Base-by-base conservation (phyloP, 306 rosid species). In the Inga oerstediana region DNA sequence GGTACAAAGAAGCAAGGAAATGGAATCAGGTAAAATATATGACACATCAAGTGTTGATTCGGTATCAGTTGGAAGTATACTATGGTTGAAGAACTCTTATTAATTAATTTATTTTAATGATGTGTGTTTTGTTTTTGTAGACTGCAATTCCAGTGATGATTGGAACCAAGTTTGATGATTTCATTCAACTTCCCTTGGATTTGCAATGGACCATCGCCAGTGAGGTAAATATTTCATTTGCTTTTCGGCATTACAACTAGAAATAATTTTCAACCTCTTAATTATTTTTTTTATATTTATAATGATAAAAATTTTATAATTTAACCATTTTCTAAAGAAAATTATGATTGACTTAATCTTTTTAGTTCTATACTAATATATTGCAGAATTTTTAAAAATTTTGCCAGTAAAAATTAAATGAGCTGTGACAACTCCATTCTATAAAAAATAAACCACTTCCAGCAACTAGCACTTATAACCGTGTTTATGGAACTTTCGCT, bases 111-210 rank as follows among this genome's bases (percentile, higher is more conserved):
- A 72, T 82, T 65, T 82, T 11, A 15, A 30, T 72, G 52, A 5
- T 72, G 61, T 74, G 35, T 74, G 43, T 16, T 16, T 45, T 69
- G 22, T 48, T 80, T 86, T 83, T 86, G 81, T 48, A 96, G 99
- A 88, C 94, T 2, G 98, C 97, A 85, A 91, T 96, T 84, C 99
- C 98, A 67, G 89, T 96, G 51, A 86, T 96, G 83, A 85, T 96
- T 72, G 99, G 99, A 83, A 92, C 98, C 68, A 96, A 96, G 84
- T 96, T 93, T 80, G 99, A 96, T 54, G 99, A 96, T 70, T 96
- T 96, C 88, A 94, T 96, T 88, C 99, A 94, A 71, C 99, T 96
- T 48, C 99, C 99, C 7, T 85, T 96, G 69, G 99, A 96, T 88
- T 70, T 96, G 93, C 99, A 96, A 62, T 93, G 99, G 99, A 89